Evolutionary conservation across 1,139 yeast species (phyloP).

Genomic region (Taphrina communis): DNA sequence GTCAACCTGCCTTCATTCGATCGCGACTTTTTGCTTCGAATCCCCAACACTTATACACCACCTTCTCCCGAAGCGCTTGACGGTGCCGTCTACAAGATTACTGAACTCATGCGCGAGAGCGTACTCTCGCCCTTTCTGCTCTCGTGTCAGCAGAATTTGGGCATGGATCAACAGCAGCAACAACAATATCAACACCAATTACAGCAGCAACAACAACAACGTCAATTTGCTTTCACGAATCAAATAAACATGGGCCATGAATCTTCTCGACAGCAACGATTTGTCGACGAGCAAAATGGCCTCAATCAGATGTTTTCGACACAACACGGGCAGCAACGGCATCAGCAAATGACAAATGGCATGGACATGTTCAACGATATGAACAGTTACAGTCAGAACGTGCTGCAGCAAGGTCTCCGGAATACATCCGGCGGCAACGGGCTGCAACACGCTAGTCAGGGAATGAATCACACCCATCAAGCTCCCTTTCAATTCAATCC

Average conservation of each 20-base stretch:
- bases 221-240: constrained; percentile 33
- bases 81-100: constrained; percentile 48
- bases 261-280: background rate
- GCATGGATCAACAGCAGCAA: constrained; percentile 22
- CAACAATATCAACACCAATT: constrained; percentile 37
- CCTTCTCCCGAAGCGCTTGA: constrained; percentile 48
- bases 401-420: background rate
- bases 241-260: constrained; percentile 23
- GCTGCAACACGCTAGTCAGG: background rate
- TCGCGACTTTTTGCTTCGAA: constrained; percentile 47
- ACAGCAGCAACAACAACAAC: constrained; percentile 30
- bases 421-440: background rate
- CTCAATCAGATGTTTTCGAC: background rate
- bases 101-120: constrained; percentile 51
- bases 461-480: background rate
- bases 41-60: constrained; percentile 44
- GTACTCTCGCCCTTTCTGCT: constrained; percentile 47
- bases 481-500: background rate
- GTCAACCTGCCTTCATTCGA: constrained; percentile 50
- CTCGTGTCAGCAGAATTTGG: constrained; percentile 11
- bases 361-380: constrained; percentile 5
- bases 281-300: background rate
- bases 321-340: constrained; percentile 5
- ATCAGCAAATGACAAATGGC: background rate
- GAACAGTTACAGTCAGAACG: background rate